These are phyloP conservation scores for Chlamydomonas sp. DNA, from an alignment of 139 green algal genomes.

Conservation along the genomic window DNA sequence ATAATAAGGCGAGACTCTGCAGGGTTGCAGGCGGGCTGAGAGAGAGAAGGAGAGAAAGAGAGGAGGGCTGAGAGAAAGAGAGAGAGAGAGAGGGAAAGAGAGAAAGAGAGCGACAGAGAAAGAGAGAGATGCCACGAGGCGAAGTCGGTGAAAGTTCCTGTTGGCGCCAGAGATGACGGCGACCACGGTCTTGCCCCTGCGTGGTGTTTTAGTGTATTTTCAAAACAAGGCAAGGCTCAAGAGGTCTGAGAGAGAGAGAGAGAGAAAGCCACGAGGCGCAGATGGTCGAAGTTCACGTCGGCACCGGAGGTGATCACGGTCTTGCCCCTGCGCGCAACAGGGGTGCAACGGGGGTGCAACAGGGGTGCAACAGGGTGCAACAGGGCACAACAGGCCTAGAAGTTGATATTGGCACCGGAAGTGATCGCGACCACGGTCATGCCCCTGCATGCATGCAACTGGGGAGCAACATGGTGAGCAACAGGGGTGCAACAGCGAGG, in stretches of 20 bases:
- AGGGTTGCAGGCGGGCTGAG: too few species aligned
- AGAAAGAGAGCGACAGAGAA: too few species aligned
- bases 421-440: slow-evolving; percentile 48
- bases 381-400: slow-evolving; percentile 59
- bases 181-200: slow-evolving; percentile 63
- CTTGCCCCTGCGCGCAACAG: too few species aligned
- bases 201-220: too few species aligned
- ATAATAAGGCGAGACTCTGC: too few species aligned
- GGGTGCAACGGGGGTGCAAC: too few species aligned
- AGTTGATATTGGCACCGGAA: slow-evolving; percentile 89
- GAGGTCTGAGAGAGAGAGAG: too few species aligned
- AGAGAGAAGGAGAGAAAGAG: too few species aligned
- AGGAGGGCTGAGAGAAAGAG: too few species aligned
- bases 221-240: too few species aligned
- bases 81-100: too few species aligned
- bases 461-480: background rate
- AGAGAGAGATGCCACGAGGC: slow-evolving; percentile 74
- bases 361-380: background rate
- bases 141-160: slow-evolving; percentile 95
- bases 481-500: too few species aligned
- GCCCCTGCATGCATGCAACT: background rate
- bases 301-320: slow-evolving; percentile 72
- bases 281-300: slow-evolving; percentile 96
- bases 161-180: slow-evolving; percentile 73
- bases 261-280: slow-evolving; percentile 78